Percentiles rank a stretch among this genome's conserved stretches.
Conservation (phyloP, 768 basidiomycete genomes). For the Nevesoporus exiguus region DNA sequence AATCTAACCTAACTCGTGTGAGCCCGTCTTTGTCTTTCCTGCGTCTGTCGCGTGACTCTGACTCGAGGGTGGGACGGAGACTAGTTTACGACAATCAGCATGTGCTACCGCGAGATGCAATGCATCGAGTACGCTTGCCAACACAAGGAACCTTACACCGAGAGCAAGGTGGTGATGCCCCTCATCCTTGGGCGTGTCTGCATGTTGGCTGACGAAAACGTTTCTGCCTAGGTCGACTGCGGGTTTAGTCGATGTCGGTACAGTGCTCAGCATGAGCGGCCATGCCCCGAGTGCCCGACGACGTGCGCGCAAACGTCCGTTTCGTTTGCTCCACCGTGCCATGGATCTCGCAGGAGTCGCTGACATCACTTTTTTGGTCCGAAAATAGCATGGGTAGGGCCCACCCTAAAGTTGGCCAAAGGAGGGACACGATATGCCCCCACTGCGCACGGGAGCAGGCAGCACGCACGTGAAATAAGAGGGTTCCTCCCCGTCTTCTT, state of each 20-base stretch:
- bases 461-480: slow-evolving; percentile 2
- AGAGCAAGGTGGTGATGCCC: slow-evolving; percentile 28
- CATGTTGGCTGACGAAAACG: not conserved
- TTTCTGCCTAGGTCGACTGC: slow-evolving; percentile 42
- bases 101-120: slow-evolving; percentile 44
- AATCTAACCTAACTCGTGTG: slow-evolving; percentile 26
- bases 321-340: not conserved
- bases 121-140: slow-evolving; percentile 38
- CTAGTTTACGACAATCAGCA: slow-evolving; percentile 17
- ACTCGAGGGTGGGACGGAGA: slow-evolving; percentile 6
- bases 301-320: slow-evolving; percentile 42
- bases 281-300: slow-evolving; percentile 36
- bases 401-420: slow-evolving; percentile 17
- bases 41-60: slow-evolving; percentile 4
- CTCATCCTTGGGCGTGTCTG: too few species aligned
- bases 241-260: slow-evolving; percentile 40
- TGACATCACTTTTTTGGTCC: slow-evolving; percentile 9
- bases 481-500: not conserved
- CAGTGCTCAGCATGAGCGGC: slow-evolving; percentile 34
- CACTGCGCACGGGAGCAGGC: slow-evolving; percentile 19
- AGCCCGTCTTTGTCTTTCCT: not conserved
- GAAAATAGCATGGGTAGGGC: slow-evolving; percentile 22
- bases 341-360: not conserved
- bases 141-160: slow-evolving; percentile 32
- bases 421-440: slow-evolving; percentile 17